Evolutionary conservation across 768 basidiomycete species (phyloP).

Genomic region (Leccinum sublutescens): DNA sequence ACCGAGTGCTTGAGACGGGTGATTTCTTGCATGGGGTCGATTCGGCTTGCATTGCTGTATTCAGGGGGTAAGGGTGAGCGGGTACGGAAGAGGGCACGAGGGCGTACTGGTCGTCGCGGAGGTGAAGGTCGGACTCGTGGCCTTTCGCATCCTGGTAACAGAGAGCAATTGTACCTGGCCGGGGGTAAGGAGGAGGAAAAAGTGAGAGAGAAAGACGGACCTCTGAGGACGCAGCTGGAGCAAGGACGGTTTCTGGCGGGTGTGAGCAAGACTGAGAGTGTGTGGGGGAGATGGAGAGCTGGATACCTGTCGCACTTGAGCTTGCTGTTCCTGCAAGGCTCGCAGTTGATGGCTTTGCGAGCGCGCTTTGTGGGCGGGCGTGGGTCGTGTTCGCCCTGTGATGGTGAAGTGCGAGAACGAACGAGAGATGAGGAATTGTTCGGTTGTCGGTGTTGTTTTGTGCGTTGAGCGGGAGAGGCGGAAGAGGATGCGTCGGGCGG

Average conservation of each 20-base stretch:
- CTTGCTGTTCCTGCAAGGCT: slow-evolving; percentile 84
- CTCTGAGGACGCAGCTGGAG: slow-evolving; percentile 82
- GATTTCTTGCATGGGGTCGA: slow-evolving; percentile 41
- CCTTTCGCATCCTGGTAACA: slow-evolving; percentile 78
- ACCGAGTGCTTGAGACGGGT: slow-evolving; percentile 41
- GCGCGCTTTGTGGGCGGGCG: slow-evolving; percentile 78
- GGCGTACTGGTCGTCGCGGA: slow-evolving; percentile 52
- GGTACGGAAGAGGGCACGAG: slow-evolving; percentile 24
- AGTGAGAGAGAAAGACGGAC: slow-evolving; percentile 36
- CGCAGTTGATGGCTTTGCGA: slow-evolving; percentile 86
- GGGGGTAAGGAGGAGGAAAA: slow-evolving; percentile 16
- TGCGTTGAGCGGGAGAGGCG: slow-evolving; percentile 12
- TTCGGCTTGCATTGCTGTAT: slow-evolving; percentile 31
- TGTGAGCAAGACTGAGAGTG: neutral
- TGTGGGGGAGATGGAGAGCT: neutral
- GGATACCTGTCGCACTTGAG: slow-evolving; percentile 84
- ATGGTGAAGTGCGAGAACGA: slow-evolving; percentile 44
- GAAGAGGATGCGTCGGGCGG: slow-evolving; percentile 12
- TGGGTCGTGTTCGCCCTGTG: slow-evolving; percentile 56
- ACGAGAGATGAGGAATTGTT: slow-evolving; percentile 36
- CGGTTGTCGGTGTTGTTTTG: slow-evolving; percentile 18
- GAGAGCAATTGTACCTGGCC: slow-evolving; percentile 69
- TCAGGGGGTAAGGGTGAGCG: slow-evolving; percentile 33
- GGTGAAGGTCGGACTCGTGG: slow-evolving; percentile 52
- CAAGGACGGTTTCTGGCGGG: slow-evolving; percentile 75